phyloP scores from a whole-genome alignment of 192 early-diverging fungal species.

The Obelidium mucronatum region DNA sequence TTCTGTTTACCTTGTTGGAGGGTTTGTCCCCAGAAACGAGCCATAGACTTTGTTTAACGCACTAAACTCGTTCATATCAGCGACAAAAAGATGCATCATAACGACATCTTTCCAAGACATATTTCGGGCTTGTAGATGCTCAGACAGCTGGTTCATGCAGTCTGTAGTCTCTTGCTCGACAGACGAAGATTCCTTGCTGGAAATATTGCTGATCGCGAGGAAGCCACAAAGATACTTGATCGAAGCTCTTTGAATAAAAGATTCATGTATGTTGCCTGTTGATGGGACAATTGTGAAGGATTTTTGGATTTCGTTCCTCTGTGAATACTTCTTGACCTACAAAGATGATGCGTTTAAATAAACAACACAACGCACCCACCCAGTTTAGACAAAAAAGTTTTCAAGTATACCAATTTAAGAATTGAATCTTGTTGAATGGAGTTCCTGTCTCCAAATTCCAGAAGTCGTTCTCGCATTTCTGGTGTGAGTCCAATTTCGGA shows the following conservation, averaged over 20 bases:
- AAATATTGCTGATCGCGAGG: not conserved
- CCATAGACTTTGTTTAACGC: slow-evolving; percentile 71
- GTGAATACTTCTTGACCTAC: too few relatives aligned
- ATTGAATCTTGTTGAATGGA: too few relatives aligned
- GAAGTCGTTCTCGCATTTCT: slow-evolving; percentile 16
- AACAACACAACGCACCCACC: too few relatives aligned
- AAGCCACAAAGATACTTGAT: not conserved
- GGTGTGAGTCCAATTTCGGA: slow-evolving; percentile 36
- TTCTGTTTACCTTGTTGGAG: slow-evolving; percentile 68
- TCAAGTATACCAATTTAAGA: too few relatives aligned
- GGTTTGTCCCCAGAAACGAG: slow-evolving; percentile 74
- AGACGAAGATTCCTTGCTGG: not conserved
- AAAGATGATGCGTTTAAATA: too few relatives aligned
- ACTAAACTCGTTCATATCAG: slow-evolving; percentile 71
- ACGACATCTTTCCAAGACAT: slow-evolving; percentile 66
- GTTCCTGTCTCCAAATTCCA: slow-evolving; percentile 24
- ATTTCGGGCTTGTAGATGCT: slow-evolving; percentile 41
- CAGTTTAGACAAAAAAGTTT: too few relatives aligned
- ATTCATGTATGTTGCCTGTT: too few relatives aligned
- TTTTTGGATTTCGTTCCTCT: too few relatives aligned
- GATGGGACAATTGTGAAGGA: too few relatives aligned
- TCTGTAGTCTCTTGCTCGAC: slow-evolving; percentile 25
- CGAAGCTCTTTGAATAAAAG: not conserved
- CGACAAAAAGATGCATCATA: slow-evolving; percentile 71
- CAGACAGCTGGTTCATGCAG: slow-evolving; percentile 42